Conservation (phyloP, 2,329 filamentous ascomycete species). For the Penicillium corylophilum region DNA sequence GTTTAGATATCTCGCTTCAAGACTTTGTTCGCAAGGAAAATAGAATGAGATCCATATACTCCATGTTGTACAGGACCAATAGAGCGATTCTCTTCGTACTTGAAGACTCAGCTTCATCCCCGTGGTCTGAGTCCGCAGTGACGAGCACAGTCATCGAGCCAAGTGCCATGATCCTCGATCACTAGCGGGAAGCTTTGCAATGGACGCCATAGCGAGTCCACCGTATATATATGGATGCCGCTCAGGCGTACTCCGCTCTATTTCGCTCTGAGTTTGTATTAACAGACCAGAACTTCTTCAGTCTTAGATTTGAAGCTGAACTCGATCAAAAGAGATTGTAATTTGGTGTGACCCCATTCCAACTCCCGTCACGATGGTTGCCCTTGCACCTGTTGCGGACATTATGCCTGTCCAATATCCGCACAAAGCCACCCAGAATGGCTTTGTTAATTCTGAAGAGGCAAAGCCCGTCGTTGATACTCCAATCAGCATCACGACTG, state of each 20-base stretch:
- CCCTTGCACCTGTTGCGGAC: constrained; percentile 14
- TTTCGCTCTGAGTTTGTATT: not conserved
- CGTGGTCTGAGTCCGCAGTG: constrained; percentile 18
- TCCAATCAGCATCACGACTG: not conserved
- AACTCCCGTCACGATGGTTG: constrained; percentile 19
- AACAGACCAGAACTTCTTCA: not conserved
- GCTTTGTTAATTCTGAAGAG: not conserved
- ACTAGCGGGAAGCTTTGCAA: constrained; percentile 2
- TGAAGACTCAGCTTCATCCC: constrained; percentile 14
- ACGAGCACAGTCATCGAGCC: constrained; percentile 20
- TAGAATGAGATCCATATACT: not conserved
- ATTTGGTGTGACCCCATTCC: constrained; percentile 2
- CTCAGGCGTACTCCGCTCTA: constrained; percentile 1
- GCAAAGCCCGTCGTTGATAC: not conserved
- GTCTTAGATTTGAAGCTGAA: not conserved
- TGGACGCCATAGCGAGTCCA: not conserved
- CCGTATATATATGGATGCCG: constrained; percentile 16
- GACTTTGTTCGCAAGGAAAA: not conserved
- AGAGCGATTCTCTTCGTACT: constrained; percentile 1
- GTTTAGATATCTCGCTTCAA: not conserved
- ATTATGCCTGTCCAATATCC: constrained; percentile 6
- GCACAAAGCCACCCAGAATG: constrained; percentile 7
- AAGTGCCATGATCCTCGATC: not conserved
- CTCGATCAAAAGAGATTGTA: not conserved
- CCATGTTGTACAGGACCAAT: constrained; percentile 20